phyloP scores from a whole-genome alignment of 306 rosid genomes.

The Rosa chinensis region DNA sequence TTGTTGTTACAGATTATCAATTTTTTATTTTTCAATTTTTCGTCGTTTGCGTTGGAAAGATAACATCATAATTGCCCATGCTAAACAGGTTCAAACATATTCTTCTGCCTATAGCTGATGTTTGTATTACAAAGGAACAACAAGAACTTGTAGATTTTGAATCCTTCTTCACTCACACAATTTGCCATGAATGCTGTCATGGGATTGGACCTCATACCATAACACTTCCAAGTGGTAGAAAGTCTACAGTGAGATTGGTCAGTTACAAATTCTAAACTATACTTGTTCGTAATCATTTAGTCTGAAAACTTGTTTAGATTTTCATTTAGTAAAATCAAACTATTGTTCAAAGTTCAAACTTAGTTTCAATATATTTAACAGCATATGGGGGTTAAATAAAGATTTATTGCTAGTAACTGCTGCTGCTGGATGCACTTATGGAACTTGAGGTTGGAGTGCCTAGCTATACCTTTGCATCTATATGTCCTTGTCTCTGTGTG shows the following conservation, averaged over 20 bases:
- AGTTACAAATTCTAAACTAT: constrained; percentile 36
- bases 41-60: constrained; percentile 8
- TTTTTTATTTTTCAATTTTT: constrained; percentile 18
- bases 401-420: neutral
- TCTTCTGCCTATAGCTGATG: constrained; percentile 82
- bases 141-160: constrained; percentile 82
- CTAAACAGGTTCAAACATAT: constrained; percentile 74
- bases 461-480: neutral
- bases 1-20: constrained; percentile 15
- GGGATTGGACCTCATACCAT: constrained; percentile 97
- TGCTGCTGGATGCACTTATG: neutral
- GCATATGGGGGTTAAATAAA: too few relatives aligned
- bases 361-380: neutral
- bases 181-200: constrained; percentile 99
- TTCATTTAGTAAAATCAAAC: neutral
- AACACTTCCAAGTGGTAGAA: constrained; percentile 79
- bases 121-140: constrained; percentile 68
- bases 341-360: neutral
- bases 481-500: neutral
- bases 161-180: constrained; percentile 90
- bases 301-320: constrained; percentile 8
- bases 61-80: constrained; percentile 27
- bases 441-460: neutral
- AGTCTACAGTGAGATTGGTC: constrained; percentile 92
- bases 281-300: constrained; percentile 12